Evolutionary conservation across 163 green algal genomes (phyloP).

Genomic region (Smithsoniella earleae): DNA sequence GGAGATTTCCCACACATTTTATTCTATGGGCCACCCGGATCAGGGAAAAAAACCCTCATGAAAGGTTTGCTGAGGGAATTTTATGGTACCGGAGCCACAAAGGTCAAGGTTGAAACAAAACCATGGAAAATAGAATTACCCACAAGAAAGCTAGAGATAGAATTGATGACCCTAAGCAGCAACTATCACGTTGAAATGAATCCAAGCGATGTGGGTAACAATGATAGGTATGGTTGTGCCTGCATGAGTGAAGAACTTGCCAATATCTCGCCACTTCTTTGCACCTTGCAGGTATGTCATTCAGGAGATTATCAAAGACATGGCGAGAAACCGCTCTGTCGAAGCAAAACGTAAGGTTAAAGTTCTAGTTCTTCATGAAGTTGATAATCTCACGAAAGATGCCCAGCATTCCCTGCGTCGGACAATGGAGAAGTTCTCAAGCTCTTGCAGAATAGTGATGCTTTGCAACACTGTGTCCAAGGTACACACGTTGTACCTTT

Average conservation of each 20-base stretch:
- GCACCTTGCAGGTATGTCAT: slow-evolving; percentile 47
- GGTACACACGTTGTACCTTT: slow-evolving; percentile 37
- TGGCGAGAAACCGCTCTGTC: slow-evolving; percentile 78
- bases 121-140: slow-evolving; percentile 90
- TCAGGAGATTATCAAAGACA: slow-evolving; percentile 97
- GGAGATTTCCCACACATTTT: slow-evolving; percentile 89
- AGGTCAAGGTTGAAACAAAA: slow-evolving; percentile 87
- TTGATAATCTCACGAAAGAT: slow-evolving; percentile 72
- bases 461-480: slow-evolving; percentile 74
- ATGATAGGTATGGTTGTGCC: slow-evolving; percentile 71
- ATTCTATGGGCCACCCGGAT: slow-evolving; percentile 89
- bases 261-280: background rate
- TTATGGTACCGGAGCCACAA: slow-evolving; percentile 80
- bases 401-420: slow-evolving; percentile 84
- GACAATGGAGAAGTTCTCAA: slow-evolving; percentile 98
- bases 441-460: slow-evolving; percentile 79
- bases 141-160: slow-evolving; percentile 81
- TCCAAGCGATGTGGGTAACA: slow-evolving; percentile 82
- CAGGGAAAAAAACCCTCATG: slow-evolving; percentile 94
- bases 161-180: slow-evolving; percentile 80
- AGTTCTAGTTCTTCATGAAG: slow-evolving; percentile 89
- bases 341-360: slow-evolving; percentile 59
- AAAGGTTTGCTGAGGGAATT: slow-evolving; percentile 81
- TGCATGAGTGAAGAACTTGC: background rate
- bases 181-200: slow-evolving; percentile 95